A percentile compares a stretch with the other conserved stretches of the same genome.
These are phyloP conservation scores for Cutaneotrichosporon sp. DNA, from an alignment of 1,284 basidiomycete genomes.

Conservation along the genomic window DNA sequence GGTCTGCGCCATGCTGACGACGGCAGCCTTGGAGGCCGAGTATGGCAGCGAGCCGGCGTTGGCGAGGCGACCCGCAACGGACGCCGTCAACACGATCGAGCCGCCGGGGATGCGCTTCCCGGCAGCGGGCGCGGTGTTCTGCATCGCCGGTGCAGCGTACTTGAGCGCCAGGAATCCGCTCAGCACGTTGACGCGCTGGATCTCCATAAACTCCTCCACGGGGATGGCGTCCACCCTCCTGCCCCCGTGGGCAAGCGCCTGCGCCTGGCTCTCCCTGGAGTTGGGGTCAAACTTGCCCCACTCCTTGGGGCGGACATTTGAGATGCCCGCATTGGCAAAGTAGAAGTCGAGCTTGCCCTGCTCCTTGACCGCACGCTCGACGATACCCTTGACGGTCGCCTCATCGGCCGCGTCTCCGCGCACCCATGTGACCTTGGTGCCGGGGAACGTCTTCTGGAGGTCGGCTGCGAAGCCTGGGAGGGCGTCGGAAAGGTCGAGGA, in stretches of 20 bases:
- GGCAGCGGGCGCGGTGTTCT: conserved; percentile 58
- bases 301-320: conserved; percentile 19
- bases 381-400: conserved; percentile 65
- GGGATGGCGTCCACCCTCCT: not conserved
- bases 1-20: conserved; percentile 83
- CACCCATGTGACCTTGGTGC: conserved; percentile 67
- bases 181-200: conserved; percentile 76
- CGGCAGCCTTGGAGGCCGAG: conserved; percentile 86
- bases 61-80: conserved; percentile 80
- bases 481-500: conserved; percentile 73
- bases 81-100: conserved; percentile 88
- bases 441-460: conserved; percentile 68
- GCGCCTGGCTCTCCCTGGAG: not conserved
- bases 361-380: conserved; percentile 71
- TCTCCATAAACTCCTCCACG: conserved; percentile 69
- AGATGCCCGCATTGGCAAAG: conserved; percentile 77
- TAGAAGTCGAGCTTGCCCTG: conserved; percentile 87
- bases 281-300: conserved; percentile 12
- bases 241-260: not conserved
- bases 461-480: conserved; percentile 69
- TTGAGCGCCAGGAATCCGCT: conserved; percentile 86
- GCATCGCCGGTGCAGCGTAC: conserved; percentile 79
- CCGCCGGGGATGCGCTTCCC: conserved; percentile 72
- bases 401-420: conserved; percentile 84
- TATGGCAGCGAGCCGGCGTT: conserved; percentile 86